Base-by-base conservation (phyloP, 768 basidiomycete species). In the Leucosporidium yakuticum region DNA sequence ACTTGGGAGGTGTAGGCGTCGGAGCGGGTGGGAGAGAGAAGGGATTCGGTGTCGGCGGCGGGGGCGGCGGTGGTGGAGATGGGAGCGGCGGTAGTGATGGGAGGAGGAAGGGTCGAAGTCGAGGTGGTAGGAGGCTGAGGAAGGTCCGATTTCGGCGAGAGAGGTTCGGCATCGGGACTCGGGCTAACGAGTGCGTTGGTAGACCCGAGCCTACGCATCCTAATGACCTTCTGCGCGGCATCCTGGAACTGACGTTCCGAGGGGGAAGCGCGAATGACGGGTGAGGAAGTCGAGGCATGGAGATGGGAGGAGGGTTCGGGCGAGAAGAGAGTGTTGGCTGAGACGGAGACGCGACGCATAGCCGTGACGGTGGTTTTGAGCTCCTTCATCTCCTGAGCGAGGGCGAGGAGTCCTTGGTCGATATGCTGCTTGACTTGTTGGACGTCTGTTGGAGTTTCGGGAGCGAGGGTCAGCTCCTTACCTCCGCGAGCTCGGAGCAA, bases 381-480 rank as follows among this genome's bases (percentile, higher is more conserved):
- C 51, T 98, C 94, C 73, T 92, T 91, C 79, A 97, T 84, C 67
- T 98, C 93, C 71, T 88, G 87, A 36, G 90, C 86, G 23, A 99
- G 81, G 0, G 81, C 81, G 0, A 89, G 86, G 69, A 99, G 94
- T 75, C 95, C 93, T 3, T 85, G 76, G 76, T 99, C 95, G 73
- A 99, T 94, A 77, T 99, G 95, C 76, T 97, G 92, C 77, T 95
- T 97, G 78, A 99, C 95, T 78, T 98, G 95, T 79, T 99, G 94
- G 63, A 98, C 86, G 29, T 92, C 95, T 99, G 57, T 15, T 44
- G 11, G 39, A 44, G 39, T 15, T 12, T 21, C 20, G 48, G 54
- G 12, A 11, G 19, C 7, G 73, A 20, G 55, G 44, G 66, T 55
- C 69, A 55, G 53, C 7, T 51, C 14, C 65, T 20, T n/a, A 21